Base-by-base conservation (phyloP, 2,329 filamentous ascomycete genomes). In the Ophiocordyceps camponoti-rufipedis region DNA sequence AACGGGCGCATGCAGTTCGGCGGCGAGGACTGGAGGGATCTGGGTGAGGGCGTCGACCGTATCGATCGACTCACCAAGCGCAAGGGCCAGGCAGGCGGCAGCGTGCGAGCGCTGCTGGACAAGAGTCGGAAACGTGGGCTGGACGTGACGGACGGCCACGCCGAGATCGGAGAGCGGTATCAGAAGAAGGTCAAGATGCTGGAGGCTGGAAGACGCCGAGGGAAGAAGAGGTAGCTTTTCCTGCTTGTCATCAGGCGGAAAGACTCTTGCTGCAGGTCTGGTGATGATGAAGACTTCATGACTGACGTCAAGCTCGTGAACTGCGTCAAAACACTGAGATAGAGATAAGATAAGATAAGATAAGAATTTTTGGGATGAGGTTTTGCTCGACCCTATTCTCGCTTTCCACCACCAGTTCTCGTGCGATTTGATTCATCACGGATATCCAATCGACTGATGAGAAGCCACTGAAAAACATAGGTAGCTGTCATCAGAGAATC, bases 1-100 rank as follows among this genome's bases (percentile, higher is more conserved):
- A 65, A 61, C 51, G 58, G 66, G 55, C 64, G 79, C 70, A 62
- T 95, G 84, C 65, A 67, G 54, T 78, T 77, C 64, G 89, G 89
- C 49, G 91, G 91, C 44, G 91, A 96, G 64, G 91, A 96, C 58
- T 96, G 87, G 85, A 76, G 81, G 51, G 80, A 82, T 28, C 67
- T 98, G 41, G 85, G 85, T 47, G 81, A 88, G 58, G 86, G 87
- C 8, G 75, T 88, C 44, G 85, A 94, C 63, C 74, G 89, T 41
- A 94, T 95, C 62, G 82, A 87, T 54, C 72, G 80, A 50, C 68
- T 94, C 56, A 95, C 88, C 7, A 78, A 77, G 62, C 75, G 75
- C 57, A 85, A 78, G 60, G 70, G 48, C 68, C 69, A 33, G 68
- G 69, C 52, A 59, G 65, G 71, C 46, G 66, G 70, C 23, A 70